Base-by-base conservation (phyloP, 352 stramenopile species). In the Pythium biforme region DNA sequence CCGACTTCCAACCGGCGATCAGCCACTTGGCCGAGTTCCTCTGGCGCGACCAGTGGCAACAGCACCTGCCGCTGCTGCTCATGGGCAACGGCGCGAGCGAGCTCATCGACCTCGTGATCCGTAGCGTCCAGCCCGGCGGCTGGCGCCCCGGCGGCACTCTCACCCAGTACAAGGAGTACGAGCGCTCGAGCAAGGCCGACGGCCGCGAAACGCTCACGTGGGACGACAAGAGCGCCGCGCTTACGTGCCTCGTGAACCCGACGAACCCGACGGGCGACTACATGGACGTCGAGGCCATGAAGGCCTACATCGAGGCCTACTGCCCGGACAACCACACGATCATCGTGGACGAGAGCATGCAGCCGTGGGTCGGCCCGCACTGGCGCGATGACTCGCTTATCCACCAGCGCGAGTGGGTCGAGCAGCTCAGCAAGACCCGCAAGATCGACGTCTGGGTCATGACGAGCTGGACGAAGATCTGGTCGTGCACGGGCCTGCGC, bases 381-480 rank as follows among this genome's bases (percentile, higher is more conserved):
- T 96, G 88, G 88, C 81, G 88, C 50, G 34, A 88, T 23, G 88
- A 96, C 67, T 90, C 76, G 46, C 76, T 96, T n/a, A 93, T 96
- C 58, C 76, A 92, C 60, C 78, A 96, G 68, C 86, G 86, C 41
- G 81, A 89, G 49, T 97, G 89, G 87, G 77, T 94, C 22, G 62
- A 79, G 49, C 57, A 82, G 20, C 77, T 97, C 62, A 90, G 79
- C 31, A 79, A 75, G 29, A 86, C 86, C 29, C 80, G 82, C 62
- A 73, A 76, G 52, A 90, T 97, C 51, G 79, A 97, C 68, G 83
- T 97, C 25, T 97, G 89, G 89, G 75, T 97, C 70, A 97, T 97
- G 89, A 96, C 86, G 37, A 91, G 80, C 65, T 95, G 86, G 83
- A 96, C 88, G 63, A 96, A 96, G 80, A 96, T 97, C 72, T 97